phyloP scores from a whole-genome alignment of 306 rosid species.

The Styphnolobium japonicum region DNA sequence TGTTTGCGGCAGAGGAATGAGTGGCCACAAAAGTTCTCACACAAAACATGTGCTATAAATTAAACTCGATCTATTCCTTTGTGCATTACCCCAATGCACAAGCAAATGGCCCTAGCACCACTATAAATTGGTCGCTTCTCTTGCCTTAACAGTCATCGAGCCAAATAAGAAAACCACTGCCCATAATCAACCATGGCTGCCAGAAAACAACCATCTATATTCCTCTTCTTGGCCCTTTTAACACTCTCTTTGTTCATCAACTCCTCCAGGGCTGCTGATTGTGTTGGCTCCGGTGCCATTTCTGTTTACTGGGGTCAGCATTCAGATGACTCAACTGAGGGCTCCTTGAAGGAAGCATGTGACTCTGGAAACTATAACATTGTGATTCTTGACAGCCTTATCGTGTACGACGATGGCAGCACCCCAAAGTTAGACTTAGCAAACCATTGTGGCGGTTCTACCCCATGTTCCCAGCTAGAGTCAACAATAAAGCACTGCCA shows the following conservation, averaged over 20 bases:
- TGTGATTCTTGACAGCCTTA: background rate
- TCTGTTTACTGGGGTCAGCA: conserved; percentile 48
- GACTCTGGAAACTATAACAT: background rate
- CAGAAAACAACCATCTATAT: background rate
- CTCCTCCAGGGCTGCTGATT: background rate
- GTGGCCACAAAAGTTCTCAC: too few relatives aligned
- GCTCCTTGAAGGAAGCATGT: background rate
- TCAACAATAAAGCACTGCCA: conserved; percentile 33
- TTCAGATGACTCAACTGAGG: background rate
- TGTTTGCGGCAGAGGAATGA: too few relatives aligned
- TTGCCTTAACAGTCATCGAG: background rate
- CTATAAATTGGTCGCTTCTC: background rate
- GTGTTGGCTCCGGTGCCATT: background rate
- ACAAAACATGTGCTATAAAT: too few relatives aligned
- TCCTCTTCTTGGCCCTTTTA: background rate
- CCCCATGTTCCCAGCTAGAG: conserved; percentile 4
- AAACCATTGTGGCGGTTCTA: conserved; percentile 23
- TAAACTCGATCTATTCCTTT: too few relatives aligned
- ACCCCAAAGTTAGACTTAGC: conserved; percentile 23
- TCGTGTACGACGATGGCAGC: background rate
- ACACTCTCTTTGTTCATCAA: background rate
- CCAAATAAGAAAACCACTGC: background rate
- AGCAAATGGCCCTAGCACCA: too few relatives aligned
- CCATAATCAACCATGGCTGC: background rate
- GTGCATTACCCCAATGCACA: too few relatives aligned